Evolutionary conservation across 129 eudicot species (phyloP).

Genomic region (Ambrosia artemisiifolia): DNA sequence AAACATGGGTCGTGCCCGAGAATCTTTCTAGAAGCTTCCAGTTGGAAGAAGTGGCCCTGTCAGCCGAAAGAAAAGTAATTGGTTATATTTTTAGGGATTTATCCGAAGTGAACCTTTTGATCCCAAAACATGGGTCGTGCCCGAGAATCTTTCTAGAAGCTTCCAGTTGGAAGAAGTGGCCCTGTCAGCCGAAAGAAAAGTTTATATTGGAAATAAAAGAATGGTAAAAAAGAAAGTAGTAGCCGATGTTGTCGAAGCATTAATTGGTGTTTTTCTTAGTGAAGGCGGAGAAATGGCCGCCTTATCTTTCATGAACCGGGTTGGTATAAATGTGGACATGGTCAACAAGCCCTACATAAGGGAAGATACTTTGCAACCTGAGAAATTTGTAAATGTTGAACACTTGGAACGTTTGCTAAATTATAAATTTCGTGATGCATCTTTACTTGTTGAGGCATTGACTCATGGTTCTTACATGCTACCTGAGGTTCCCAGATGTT

Average conservation of each 20-base stretch:
- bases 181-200: conserved; percentile 33
- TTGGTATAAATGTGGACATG: conserved; percentile 67
- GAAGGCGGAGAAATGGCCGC: conserved; percentile 76
- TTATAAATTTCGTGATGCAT: conserved; percentile 53
- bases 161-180: conserved; percentile 33
- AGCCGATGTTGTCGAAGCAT: conserved; percentile 85
- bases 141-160: conserved; percentile 40
- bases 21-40: conserved; percentile 17
- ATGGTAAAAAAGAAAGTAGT: too few species aligned
- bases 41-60: conserved; percentile 37
- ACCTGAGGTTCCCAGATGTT: conserved; percentile 73
- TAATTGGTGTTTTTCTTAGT: conserved; percentile 75
- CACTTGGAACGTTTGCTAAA: conserved; percentile 46
- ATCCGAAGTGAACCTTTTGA: conserved; percentile 72
- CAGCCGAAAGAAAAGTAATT: conserved; percentile 31
- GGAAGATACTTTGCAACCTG: conserved; percentile 36
- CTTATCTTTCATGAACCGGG: conserved; percentile 69
- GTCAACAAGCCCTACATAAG: conserved; percentile 36
- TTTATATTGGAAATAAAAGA: too few species aligned
- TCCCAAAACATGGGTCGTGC: conserved; percentile 74
- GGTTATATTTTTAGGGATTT: conserved; percentile 57
- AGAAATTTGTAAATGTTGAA: conserved; percentile 31
- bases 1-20: conserved; percentile 79
- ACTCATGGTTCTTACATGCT: conserved; percentile 87
- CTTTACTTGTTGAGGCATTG: conserved; percentile 76